Conservation (phyloP, 495 filamentous ascomycete species). For the Daldinia concentrica region DNA sequence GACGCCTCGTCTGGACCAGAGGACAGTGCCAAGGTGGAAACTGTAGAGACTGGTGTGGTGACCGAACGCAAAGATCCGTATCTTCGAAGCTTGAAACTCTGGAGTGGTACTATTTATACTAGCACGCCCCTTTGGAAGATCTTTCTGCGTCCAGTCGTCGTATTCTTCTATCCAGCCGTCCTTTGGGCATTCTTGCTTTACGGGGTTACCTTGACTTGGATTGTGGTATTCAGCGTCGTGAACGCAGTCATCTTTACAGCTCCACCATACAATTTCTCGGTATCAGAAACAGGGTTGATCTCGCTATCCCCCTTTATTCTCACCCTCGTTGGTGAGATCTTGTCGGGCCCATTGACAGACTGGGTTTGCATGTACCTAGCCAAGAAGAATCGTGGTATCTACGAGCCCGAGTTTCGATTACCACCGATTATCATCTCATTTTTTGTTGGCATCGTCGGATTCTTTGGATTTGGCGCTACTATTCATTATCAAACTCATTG, state of each 20-base stretch:
- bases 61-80: slow-evolving; percentile 47
- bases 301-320: slow-evolving; percentile 60
- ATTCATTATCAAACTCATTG: slow-evolving; percentile 64
- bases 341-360: slow-evolving; percentile 63
- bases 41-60: slow-evolving; percentile 35
- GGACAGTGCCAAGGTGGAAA: slow-evolving; percentile 31
- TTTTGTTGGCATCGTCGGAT: slow-evolving; percentile 60
- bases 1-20: slow-evolving; percentile 20
- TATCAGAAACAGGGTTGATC: slow-evolving; percentile 60
- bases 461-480: slow-evolving; percentile 69
- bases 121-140: slow-evolving; percentile 60
- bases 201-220: slow-evolving; percentile 62
- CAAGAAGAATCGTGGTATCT: slow-evolving; percentile 60
- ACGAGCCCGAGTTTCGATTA: slow-evolving; percentile 66
- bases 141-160: slow-evolving; percentile 57
- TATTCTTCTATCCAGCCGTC: slow-evolving; percentile 65
- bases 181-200: slow-evolving; percentile 64
- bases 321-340: slow-evolving; percentile 58
- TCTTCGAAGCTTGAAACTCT: slow-evolving; percentile 47
- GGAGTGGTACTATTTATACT: slow-evolving; percentile 51
- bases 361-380: slow-evolving; percentile 58
- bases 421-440: slow-evolving; percentile 58
- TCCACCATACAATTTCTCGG: slow-evolving; percentile 63
- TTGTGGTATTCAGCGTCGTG: slow-evolving; percentile 64
- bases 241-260: slow-evolving; percentile 60